These are phyloP conservation scores for Mycena epipterygia DNA, from an alignment of 768 basidiomycete genomes.

Conservation along the genomic window DNA sequence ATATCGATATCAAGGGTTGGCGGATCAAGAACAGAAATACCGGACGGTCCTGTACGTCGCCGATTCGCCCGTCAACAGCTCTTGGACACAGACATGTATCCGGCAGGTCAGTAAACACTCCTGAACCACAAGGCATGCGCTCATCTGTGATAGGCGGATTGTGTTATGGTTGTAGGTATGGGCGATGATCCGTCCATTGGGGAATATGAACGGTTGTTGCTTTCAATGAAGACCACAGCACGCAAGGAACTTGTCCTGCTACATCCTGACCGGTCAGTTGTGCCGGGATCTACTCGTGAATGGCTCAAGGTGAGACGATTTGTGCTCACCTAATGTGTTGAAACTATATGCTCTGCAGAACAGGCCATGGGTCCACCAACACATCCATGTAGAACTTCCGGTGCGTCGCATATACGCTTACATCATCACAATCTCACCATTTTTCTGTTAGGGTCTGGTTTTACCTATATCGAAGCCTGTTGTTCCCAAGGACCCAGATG, in stretches of 20 bases:
- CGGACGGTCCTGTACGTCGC: conserved; percentile 96
- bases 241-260: conserved; percentile 95
- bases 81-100: conserved; percentile 99
- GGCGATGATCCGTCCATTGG: conserved; percentile 92
- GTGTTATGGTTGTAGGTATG: conserved; percentile 93
- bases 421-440: conserved; percentile 20
- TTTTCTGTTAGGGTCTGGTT: conserved; percentile 74
- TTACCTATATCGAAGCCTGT: conserved; percentile 71
- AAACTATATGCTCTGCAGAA: conserved; percentile 60
- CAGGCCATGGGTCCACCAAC: conserved; percentile 96
- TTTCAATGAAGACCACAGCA: conserved; percentile 99
- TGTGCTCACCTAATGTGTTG: background rate
- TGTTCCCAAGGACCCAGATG: conserved; percentile 85
- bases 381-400: conserved; percentile 93
- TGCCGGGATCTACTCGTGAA: conserved; percentile 92
- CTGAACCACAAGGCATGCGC: background rate
- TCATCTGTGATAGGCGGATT: conserved; percentile 76
- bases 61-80: conserved; percentile 93
- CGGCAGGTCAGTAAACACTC: conserved; percentile 73
- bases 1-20: conserved; percentile 67
- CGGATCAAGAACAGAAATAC: conserved; percentile 95
- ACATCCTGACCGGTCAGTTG: conserved; percentile 91
- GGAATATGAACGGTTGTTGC: conserved; percentile 93
- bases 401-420: conserved; percentile 53
- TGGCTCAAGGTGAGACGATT: conserved; percentile 87